Conservation (phyloP, 2,329 filamentous ascomycete genomes). For the Gremmenia infestans region DNA sequence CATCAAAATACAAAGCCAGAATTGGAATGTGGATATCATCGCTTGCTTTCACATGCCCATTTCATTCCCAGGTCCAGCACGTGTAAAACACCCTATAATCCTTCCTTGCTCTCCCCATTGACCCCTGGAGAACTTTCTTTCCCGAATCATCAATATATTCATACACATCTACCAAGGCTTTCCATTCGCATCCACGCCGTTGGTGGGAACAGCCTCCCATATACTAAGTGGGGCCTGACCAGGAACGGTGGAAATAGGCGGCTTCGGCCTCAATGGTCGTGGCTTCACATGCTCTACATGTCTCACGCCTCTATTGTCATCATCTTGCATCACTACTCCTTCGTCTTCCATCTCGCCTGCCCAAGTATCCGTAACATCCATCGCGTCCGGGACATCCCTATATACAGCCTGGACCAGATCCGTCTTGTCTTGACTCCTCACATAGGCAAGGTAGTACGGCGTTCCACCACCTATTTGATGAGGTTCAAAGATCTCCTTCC, state of each 20-base stretch:
- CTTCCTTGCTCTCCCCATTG: not conserved
- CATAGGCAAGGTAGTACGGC: constrained; percentile 79
- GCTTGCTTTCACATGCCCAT: not conserved
- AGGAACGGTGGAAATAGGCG: not conserved
- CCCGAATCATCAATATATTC: not conserved
- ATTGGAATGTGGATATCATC: not conserved
- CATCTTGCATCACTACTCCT: constrained; percentile 10
- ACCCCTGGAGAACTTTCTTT: too few relatives aligned
- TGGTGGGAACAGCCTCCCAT: not conserved
- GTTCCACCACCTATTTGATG: constrained; percentile 63
- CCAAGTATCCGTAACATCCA: constrained; percentile 8
- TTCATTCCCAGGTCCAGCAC: not conserved
- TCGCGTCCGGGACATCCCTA: constrained; percentile 33
- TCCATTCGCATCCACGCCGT: constrained; percentile 10
- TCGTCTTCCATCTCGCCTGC: constrained; percentile 3
- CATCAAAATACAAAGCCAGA: not conserved
- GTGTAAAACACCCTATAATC: not conserved
- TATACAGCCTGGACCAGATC: constrained; percentile 53
- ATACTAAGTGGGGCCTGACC: not conserved
- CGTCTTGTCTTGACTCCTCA: constrained; percentile 61
- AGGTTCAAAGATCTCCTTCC: constrained; percentile 62
- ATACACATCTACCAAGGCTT: constrained; percentile 9
- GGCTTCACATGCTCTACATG: constrained; percentile 22
- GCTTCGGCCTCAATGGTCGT: constrained; percentile 22
- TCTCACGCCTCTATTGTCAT: constrained; percentile 1